A percentile compares a stretch with the other conserved stretches of the same genome.
Conservation (phyloP, 129 eudicot genomes). For the Sambucus nigra region DNA sequence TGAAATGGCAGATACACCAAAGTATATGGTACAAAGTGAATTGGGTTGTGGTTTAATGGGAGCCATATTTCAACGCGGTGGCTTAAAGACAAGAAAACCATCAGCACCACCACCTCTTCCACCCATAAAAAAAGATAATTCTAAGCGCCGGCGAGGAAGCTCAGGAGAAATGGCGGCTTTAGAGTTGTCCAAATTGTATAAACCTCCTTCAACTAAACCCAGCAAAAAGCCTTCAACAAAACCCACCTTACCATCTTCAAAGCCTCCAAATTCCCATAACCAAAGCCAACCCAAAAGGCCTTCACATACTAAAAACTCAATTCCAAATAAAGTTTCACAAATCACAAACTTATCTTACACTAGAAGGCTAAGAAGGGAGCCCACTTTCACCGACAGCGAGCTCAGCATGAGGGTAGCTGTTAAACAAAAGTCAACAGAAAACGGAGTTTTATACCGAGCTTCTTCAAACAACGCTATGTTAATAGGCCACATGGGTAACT, state of each 20-base stretch:
- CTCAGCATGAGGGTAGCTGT: constrained; percentile 32
- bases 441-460: constrained; percentile 36
- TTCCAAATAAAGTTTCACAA: constrained; percentile 25
- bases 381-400: constrained; percentile 41
- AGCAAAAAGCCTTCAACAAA: constrained; percentile 7
- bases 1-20: constrained; percentile 43
- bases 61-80: constrained; percentile 27
- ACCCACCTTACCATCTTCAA: constrained; percentile 8
- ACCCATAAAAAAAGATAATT: constrained; percentile 14
- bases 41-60: constrained; percentile 63
- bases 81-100: constrained; percentile 18
- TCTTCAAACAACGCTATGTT: constrained; percentile 41
- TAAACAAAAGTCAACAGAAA: constrained; percentile 23
- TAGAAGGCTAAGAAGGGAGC: constrained; percentile 33
- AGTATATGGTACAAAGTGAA: constrained; percentile 24
- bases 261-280: constrained; percentile 13
- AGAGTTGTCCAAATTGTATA: constrained; percentile 20
- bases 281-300: no score
- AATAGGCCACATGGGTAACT: constrained; percentile 52
- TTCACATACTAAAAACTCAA: constrained; percentile 9
- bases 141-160: constrained; percentile 24
- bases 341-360: constrained; percentile 32
- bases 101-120: constrained; percentile 31
- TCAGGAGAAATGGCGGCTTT: constrained; percentile 15
- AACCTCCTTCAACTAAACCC: constrained; percentile 17